phyloP scores from a whole-genome alignment of 2,329 filamentous ascomycete species.

The Fusarium sp. region DNA sequence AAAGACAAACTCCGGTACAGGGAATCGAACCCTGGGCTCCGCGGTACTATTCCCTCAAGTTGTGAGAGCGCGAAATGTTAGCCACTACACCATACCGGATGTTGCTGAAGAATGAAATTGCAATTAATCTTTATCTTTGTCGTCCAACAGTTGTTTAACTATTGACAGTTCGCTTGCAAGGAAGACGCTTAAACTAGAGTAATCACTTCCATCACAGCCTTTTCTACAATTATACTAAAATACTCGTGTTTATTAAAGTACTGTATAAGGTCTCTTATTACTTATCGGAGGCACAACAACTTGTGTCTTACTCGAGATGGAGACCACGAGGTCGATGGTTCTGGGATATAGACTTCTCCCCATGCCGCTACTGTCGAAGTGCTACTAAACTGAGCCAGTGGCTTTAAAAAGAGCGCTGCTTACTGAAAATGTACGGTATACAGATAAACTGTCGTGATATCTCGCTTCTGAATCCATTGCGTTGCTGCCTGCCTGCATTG shows the following conservation, averaged over 20 bases:
- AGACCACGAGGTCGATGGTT: too few species aligned
- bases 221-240: neutral
- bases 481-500: neutral
- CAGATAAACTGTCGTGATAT: neutral
- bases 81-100: conserved; percentile 50
- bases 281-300: neutral
- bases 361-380: neutral
- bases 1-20: conserved; percentile 40
- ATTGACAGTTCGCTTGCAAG: accelerated
- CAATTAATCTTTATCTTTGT: accelerated
- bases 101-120: neutral
- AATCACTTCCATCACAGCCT: too few species aligned
- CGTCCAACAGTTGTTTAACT: neutral
- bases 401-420: neutral
- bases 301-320: neutral
- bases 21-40: conserved; percentile 45
- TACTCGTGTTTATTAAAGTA: neutral
- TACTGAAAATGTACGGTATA: too few species aligned
- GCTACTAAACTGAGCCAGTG: neutral
- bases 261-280: neutral
- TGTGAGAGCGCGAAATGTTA: conserved; percentile 49
- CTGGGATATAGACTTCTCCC: neutral
- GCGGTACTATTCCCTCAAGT: conserved; percentile 39
- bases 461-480: neutral
- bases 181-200: accelerated